Evolutionary conservation across 139 green algal genomes (phyloP).

Genomic region (Coelastrella sp.): DNA sequence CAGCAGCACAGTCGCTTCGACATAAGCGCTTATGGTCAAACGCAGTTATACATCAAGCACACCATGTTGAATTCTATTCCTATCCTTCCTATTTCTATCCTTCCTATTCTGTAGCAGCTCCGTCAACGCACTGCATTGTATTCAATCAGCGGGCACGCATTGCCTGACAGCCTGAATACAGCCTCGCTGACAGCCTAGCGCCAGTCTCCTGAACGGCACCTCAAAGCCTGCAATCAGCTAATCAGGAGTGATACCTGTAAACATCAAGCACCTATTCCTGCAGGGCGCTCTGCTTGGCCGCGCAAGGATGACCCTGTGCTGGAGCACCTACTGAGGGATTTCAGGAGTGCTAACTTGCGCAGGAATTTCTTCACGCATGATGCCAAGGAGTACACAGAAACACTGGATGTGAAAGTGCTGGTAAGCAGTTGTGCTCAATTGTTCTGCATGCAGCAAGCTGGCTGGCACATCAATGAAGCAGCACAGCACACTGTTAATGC

Average conservation of each 20-base stretch:
- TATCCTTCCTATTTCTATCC: too few species aligned
- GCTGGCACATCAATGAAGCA: too few species aligned
- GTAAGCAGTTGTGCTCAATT: not conserved
- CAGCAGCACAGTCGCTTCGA: not conserved
- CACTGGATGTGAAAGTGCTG: slow-evolving; percentile 32
- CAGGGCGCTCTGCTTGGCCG: not conserved
- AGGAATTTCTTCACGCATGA: slow-evolving; percentile 53
- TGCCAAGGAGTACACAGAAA: slow-evolving; percentile 52
- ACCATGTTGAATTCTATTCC: too few species aligned
- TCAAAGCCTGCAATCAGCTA: not conserved
- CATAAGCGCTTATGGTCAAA: too few species aligned
- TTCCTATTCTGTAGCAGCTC: too few species aligned
- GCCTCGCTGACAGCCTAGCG: too few species aligned
- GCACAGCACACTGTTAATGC: too few species aligned
- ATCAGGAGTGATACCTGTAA: not conserved
- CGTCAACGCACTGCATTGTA: too few species aligned
- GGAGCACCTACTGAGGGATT: slow-evolving; percentile 62
- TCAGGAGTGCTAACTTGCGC: slow-evolving; percentile 55
- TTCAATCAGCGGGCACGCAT: too few species aligned
- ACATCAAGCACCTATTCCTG: not conserved
- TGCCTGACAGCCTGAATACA: too few species aligned
- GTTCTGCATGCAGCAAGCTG: slow-evolving; percentile 21
- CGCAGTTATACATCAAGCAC: too few species aligned
- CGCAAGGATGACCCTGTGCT: slow-evolving; percentile 52
- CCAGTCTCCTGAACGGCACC: too few species aligned